Conservation (phyloP, 495 filamentous ascomycete genomes). For the Cercophora sp. region DNA sequence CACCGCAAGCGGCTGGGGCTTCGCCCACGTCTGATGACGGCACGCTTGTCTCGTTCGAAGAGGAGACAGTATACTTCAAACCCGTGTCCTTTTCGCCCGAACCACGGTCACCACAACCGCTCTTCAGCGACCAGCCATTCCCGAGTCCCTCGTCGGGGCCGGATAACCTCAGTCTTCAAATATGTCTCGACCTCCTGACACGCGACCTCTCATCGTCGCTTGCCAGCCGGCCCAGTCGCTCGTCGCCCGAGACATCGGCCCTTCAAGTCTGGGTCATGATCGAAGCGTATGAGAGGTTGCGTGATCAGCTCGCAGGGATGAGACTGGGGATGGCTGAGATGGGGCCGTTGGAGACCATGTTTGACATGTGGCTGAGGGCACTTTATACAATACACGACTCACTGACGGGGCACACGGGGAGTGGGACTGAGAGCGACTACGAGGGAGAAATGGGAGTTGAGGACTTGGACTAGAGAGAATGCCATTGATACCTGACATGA, state of each 20-base stretch:
- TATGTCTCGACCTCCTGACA: slow-evolving; percentile 40
- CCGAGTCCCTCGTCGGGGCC: slow-evolving; percentile 14
- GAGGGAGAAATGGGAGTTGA: slow-evolving; percentile 13
- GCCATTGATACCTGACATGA: neutral
- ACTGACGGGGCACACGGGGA: slow-evolving; percentile 10
- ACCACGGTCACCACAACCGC: slow-evolving; percentile 12
- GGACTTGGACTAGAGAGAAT: slow-evolving; percentile 21
- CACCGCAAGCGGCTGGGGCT: slow-evolving; percentile 1
- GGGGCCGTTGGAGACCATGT: slow-evolving; percentile 28
- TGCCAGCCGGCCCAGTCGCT: slow-evolving; percentile 15
- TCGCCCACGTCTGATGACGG: slow-evolving; percentile 41
- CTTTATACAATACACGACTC: slow-evolving; percentile 38
- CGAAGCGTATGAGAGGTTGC: slow-evolving; percentile 44
- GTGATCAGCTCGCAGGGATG: slow-evolving; percentile 31
- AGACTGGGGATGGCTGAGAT: slow-evolving; percentile 18
- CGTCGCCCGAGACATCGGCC: slow-evolving; percentile 43
- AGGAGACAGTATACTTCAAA: slow-evolving; percentile 38
- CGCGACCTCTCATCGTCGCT: slow-evolving; percentile 38
- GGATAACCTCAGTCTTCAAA: slow-evolving; percentile 36
- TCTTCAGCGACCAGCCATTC: neutral
- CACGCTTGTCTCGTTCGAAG: slow-evolving; percentile 43
- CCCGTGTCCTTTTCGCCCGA: slow-evolving; percentile 33
- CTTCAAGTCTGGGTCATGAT: slow-evolving; percentile 54
- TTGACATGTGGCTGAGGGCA: slow-evolving; percentile 43
- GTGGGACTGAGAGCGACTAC: slow-evolving; percentile 19